Base-by-base conservation (phyloP, 2,329 filamentous ascomycete genomes). In the Acrodontium crateriforme region DNA sequence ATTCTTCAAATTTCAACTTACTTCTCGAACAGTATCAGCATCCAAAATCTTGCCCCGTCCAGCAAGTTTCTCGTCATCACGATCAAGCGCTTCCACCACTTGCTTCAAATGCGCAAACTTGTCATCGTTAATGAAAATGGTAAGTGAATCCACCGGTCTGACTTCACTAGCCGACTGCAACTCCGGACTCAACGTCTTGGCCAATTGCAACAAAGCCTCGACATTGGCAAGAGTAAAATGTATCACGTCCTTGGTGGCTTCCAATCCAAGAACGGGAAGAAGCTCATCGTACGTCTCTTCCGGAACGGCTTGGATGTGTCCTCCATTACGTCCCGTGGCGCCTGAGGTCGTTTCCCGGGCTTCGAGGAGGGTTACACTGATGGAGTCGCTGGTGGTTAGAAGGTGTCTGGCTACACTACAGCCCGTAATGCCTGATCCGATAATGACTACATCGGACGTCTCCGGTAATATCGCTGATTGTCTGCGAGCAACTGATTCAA, bases 331-430 rank as follows among this genome's bases (percentile, higher is more conserved):
- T 7, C 78, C 78, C 1, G 78, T 83, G n/a, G 78, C 78, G 11
- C 78, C 78, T 64, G 68, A 82, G 45, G 76, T 82, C 6, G 72
- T 75, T 57, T 83, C 77, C 39, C 78, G 62, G 12, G 78, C 78
- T 55, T 84, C 78, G 6, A 84, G 59, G 57, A 83, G 65, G 9
- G 82, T 59, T 5, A 82, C n/a, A n/a, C n/a, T 38, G 15, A 36
- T 32, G 25, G 38, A 34, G 5, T 36, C 38, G 0, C 38, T 36
- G 10, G 38, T 41, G 3, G 36, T 19, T 12, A 42, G 27, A 3
- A 42, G 31, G 12, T 38, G 32, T n/a, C 34, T 20, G 2, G 39
- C 37, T 12, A 40, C 31, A 12, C 33, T 34, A 16, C 33, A 35
- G 4, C 32, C 35, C 5, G 33, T 37, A 17, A 42, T 36, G 9